Percentiles rank a stretch among this genome's conserved stretches.
Conservation (phyloP, 2,329 filamentous ascomycete genomes). For the Pleoardoris graminearum region DNA sequence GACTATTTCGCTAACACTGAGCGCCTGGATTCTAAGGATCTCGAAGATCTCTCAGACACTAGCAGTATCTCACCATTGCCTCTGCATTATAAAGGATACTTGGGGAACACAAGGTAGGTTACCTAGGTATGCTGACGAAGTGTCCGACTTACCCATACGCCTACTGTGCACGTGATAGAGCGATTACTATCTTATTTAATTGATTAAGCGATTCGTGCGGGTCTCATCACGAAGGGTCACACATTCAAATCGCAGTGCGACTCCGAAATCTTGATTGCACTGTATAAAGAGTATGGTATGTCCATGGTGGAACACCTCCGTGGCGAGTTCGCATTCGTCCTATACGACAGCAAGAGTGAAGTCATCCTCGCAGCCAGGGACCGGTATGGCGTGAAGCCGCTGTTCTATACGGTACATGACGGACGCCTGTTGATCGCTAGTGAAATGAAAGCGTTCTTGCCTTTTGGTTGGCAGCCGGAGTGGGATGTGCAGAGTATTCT, state of each 20-base stretch:
- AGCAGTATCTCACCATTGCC: no score
- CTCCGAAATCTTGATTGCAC: conserved; percentile 57
- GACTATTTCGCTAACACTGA: no score
- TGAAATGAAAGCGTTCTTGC: conserved; percentile 59
- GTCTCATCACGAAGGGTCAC: conserved; percentile 44
- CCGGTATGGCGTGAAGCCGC: conserved; percentile 61
- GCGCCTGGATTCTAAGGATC: no score
- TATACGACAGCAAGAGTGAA: conserved; percentile 52
- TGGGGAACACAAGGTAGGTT: no score
- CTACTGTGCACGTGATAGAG: conserved; percentile 8
- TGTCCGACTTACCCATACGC: no score
- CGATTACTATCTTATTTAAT: conserved; percentile 62
- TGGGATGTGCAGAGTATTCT: conserved; percentile 57
- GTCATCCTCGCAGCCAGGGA: conserved; percentile 56
- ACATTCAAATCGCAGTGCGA: conserved; percentile 54
- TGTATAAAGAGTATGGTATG: conserved; percentile 52
- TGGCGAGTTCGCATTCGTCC: conserved; percentile 59
- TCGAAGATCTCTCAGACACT: no score
- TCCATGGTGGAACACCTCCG: conserved; percentile 53
- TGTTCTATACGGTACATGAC: conserved; percentile 54
- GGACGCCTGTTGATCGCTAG: conserved; percentile 46
- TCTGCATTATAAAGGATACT: no score
- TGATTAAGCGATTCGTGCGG: conserved; percentile 55
- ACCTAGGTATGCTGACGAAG: no score
- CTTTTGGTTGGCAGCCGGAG: conserved; percentile 56